These are phyloP conservation scores for Emergomyces pasteurianus DNA, from an alignment of 2,329 filamentous ascomycete genomes.

Conservation along the genomic window DNA sequence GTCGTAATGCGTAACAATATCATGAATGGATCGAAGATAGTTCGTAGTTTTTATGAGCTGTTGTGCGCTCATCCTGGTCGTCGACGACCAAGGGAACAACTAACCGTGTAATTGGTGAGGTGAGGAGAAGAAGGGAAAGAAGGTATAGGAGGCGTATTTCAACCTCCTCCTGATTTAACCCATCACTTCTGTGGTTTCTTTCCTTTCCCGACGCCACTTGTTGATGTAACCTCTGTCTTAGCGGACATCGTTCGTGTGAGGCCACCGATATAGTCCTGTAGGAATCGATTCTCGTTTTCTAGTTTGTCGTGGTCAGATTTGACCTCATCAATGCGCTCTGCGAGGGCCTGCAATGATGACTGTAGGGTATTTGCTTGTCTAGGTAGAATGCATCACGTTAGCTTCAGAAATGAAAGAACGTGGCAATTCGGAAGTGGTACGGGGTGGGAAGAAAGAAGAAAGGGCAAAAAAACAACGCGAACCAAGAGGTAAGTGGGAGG, in stretches of 20 bases:
- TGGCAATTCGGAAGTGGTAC: too few relatives aligned
- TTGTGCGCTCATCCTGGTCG: neutral
- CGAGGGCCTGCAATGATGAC: slow-evolving; percentile 75
- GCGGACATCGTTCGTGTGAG: slow-evolving; percentile 62
- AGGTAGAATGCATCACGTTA: slow-evolving; percentile 6
- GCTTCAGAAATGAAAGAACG: neutral
- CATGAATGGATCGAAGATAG: slow-evolving; percentile 7
- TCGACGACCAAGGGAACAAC: neutral
- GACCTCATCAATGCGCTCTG: slow-evolving; percentile 88
- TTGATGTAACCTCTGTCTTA: slow-evolving; percentile 44
- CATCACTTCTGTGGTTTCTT: slow-evolving; percentile 30
- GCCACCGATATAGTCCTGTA: slow-evolving; percentile 96
- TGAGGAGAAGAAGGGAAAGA: neutral
- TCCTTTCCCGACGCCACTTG: slow-evolving; percentile 36
- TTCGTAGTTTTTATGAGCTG: slow-evolving; percentile 1
- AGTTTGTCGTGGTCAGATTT: slow-evolving; percentile 93
- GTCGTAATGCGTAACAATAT: slow-evolving; percentile 8
- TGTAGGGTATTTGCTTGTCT: slow-evolving; percentile 85
- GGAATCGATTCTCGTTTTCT: slow-evolving; percentile 90
- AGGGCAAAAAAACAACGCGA: neutral
- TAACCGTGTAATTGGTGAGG: neutral
- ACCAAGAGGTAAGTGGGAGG: neutral
- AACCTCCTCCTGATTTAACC: neutral
- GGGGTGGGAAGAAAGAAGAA: neutral
- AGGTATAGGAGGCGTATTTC: neutral